phyloP scores from a whole-genome alignment of 768 basidiomycete genomes.

The Mycena crocata region DNA sequence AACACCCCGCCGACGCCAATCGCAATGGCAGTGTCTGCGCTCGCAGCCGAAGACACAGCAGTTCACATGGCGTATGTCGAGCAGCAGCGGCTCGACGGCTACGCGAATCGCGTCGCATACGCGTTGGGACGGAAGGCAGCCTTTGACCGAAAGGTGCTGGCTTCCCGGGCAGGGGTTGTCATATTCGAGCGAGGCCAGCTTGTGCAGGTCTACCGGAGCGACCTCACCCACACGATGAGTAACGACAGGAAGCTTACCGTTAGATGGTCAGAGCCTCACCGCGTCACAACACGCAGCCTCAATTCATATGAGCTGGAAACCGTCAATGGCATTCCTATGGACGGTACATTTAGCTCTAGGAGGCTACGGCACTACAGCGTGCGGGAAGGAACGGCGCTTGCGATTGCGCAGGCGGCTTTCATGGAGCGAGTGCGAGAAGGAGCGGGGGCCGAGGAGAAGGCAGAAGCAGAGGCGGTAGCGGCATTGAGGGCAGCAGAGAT shows the following conservation, averaged over 20 bases:
- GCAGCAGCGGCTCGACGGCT: conserved; percentile 46
- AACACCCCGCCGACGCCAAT: conserved; percentile 38
- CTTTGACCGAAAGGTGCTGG: conserved; percentile 42
- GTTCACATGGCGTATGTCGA: conserved; percentile 40
- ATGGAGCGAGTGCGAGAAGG: not conserved
- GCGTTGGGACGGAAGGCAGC: conserved; percentile 36
- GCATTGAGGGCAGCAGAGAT: not conserved
- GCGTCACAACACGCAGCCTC: conserved; percentile 1
- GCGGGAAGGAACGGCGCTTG: conserved; percentile 15
- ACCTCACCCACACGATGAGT: conserved; percentile 41
- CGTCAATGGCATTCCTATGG: not conserved
- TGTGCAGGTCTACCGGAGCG: conserved; percentile 44
- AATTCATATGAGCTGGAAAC: conserved; percentile 35
- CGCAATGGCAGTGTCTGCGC: not conserved
- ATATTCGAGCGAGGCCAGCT: conserved; percentile 42
- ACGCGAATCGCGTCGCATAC: conserved; percentile 37
- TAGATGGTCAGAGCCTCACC: conserved; percentile 43
- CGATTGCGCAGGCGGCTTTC: conserved; percentile 1
- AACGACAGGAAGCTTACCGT: conserved; percentile 43
- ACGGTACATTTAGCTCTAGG: conserved; percentile 16
- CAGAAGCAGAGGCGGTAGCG: not conserved
- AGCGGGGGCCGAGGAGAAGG: not conserved
- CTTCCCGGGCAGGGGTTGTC: conserved; percentile 28
- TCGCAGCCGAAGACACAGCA: conserved; percentile 14
- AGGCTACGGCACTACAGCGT: conserved; percentile 16